Evolutionary conservation across 176 grass and related monocot species (phyloP), one percentile per base, ranked within the genome.

Genomic region (Lolium multiflorum): DNA sequence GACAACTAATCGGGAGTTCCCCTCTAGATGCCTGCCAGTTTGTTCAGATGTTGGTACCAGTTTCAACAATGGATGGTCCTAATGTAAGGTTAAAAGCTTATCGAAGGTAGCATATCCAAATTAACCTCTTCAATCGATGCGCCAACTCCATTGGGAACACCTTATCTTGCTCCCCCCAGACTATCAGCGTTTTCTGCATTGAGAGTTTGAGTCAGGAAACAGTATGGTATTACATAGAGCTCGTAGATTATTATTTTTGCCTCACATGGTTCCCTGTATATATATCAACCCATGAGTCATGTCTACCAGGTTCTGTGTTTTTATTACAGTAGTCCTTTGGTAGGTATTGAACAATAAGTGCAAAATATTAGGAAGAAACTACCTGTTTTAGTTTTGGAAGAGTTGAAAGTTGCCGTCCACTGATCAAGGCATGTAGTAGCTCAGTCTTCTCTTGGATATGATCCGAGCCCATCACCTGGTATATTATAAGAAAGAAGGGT

Each of bases 111-210:
- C 20, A 46, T 49, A 16, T 51, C 15, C 16, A 9, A 48, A 64
- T 14, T 65, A 65, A 99, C 97, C 92, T 86, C 59, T 93, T 83
- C 89, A 99, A 94, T 91, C 97, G 92, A 62, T 94, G 82, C 76
- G 90, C 97, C 84, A 99, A 65, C 71, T 99, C 97, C 87, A 99
- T 81, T 37, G 97, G 97, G 87, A 99, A 96, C 67, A 99, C 90
- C 46, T 60, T 78, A 74, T 99, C 97, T 81, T 91, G 75, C 85
- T 96, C 94, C 6, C 97, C 97, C 94, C 94, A 96, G 58, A 94
- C 15, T 84, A 99, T 91, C 80, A 94, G 83, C 3, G 92, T 90
- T 20, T 77, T 89, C 94, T 94, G 90, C 80, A 89, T 74, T 0
- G 38, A 17, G 46, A 17, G n/a, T 76, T 63, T 0, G 37, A 21